phyloP scores from a whole-genome alignment of 768 basidiomycete genomes.

The Tephrocybe sp. region DNA sequence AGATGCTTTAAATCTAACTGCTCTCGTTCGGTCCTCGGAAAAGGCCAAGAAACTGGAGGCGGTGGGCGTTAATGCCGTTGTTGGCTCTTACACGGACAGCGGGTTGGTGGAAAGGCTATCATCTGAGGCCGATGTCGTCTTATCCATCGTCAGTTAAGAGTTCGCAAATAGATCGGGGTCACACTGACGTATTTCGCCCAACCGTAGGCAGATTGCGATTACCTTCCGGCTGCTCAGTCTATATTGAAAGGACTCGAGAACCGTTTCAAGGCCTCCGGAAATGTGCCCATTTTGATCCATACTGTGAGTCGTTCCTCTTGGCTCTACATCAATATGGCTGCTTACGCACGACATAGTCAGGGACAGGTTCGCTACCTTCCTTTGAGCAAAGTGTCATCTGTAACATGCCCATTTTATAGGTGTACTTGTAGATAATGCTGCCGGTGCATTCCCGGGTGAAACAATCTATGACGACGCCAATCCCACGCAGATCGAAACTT shows the following conservation, averaged over 20 bases:
- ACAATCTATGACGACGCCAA: constrained; percentile 51
- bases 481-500: constrained; percentile 42
- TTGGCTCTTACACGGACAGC: constrained; percentile 47
- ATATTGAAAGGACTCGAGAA: constrained; percentile 55
- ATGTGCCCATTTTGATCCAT: constrained; percentile 53
- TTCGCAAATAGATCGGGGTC: background rate
- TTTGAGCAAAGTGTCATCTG: background rate
- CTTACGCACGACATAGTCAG: constrained; percentile 36
- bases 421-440: constrained; percentile 43
- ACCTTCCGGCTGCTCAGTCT: constrained; percentile 41
- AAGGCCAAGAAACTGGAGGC: constrained; percentile 44
- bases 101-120: constrained; percentile 42
- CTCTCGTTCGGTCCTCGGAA: constrained; percentile 41
- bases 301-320: constrained; percentile 43
- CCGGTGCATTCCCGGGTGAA: constrained; percentile 36
- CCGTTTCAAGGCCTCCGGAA: constrained; percentile 39
- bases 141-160: constrained; percentile 15
- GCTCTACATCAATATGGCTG: background rate
- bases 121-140: constrained; percentile 31
- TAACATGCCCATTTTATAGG: constrained; percentile 23
- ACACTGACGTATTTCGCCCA: background rate
- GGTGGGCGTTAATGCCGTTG: constrained; percentile 36
- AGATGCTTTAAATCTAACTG: constrained; percentile 38
- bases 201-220: constrained; percentile 41
- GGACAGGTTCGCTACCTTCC: constrained; percentile 37